A percentile compares a stretch with the other conserved stretches of the same genome.
Evolutionary conservation across 2,329 filamentous ascomycete genomes (phyloP).

Genomic region (Monilinia vaccinii-corymbosi): DNA sequence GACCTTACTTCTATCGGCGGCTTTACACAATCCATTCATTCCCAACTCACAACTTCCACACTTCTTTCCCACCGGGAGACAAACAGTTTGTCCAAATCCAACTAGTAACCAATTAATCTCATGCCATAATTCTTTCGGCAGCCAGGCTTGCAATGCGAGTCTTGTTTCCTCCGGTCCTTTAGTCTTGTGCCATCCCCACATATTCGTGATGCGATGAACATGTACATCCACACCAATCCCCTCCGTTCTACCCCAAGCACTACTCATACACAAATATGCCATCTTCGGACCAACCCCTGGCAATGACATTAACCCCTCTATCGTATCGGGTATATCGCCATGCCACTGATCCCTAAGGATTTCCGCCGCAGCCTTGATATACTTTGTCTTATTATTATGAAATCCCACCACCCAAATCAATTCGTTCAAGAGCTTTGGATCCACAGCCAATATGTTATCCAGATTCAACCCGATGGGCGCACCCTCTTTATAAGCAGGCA

Average conservation of each 20-base stretch:
- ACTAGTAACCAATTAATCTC: constrained; percentile 67
- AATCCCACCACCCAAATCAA: constrained; percentile 63
- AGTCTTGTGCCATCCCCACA: constrained; percentile 63
- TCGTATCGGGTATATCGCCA: constrained; percentile 58
- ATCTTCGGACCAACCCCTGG: constrained; percentile 69
- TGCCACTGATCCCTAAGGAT: constrained; percentile 51
- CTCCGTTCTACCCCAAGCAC: constrained; percentile 57
- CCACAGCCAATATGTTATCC: constrained; percentile 51
- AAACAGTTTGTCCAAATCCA: constrained; percentile 64
- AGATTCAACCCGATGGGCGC: constrained; percentile 45
- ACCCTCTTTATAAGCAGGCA: constrained; percentile 34
- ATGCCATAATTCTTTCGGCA: constrained; percentile 62
- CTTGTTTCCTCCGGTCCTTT: constrained; percentile 60
- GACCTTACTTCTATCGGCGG: constrained; percentile 58
- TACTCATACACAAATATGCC: constrained; percentile 62
- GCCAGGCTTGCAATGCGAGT: constrained; percentile 53
- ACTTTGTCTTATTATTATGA: constrained; percentile 67
- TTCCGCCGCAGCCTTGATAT: constrained; percentile 55
- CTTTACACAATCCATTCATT: constrained; percentile 64
- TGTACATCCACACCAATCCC: constrained; percentile 56
- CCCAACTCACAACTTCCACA: constrained; percentile 85
- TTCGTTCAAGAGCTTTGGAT: constrained; percentile 49
- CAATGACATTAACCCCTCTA: constrained; percentile 52
- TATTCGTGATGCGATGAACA: constrained; percentile 65
- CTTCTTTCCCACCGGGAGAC: constrained; percentile 52